Evolutionary conservation across 371 early-diverging fungal genomes (phyloP), one percentile per base, ranked within the genome.

Genomic region (Syncephalis plumigaleata): DNA sequence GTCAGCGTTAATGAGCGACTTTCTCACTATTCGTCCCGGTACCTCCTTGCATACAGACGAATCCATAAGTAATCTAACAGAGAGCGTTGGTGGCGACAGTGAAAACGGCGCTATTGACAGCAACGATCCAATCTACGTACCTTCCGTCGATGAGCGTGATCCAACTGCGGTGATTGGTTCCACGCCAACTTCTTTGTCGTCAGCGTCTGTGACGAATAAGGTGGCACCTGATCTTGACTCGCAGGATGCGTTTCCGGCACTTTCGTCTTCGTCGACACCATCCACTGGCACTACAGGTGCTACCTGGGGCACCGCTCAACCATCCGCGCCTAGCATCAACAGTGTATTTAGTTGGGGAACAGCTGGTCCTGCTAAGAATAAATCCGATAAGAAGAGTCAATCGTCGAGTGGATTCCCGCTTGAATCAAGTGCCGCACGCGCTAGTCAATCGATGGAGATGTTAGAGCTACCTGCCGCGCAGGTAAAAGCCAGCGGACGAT

Each of bases 381-480:
- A 31, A 31, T 11, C 31, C 4, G 31, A 31, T 4, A 31, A 31
- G 31, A 31, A 31, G 31, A 11, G 31, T 31, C 40, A 21, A 18
- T 15, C 4, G 40, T 8, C n/a, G n/a, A n/a, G 15, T n/a, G 16
- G 40, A 40, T 40, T 18, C 8, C 18, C 21, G 8, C 15, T 16
- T 8, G 40, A 47, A 39, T 9, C 38, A 9, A 23, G 11, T 21
- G 25, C 37, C 18, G 38, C 22, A 37, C 9, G 43, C 36, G 3
- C 38, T 64, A 23, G 54, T 70, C 43, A 79, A 77, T 13, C 11
- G 31, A 31, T 31, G 31, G 76, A 80, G 53, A 62, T 74, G 17
- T 54, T 81, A 22, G 76, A 77, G 25, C 60, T 81, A 47, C 73
- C 78, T 42, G 68, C 70, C 44, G 67, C 64, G 46, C 73, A 77